Evolutionary conservation across 129 eudicot species (phyloP), one percentile per base, ranked within the genome.

Genomic region (Flaveria ramosissima): DNA sequence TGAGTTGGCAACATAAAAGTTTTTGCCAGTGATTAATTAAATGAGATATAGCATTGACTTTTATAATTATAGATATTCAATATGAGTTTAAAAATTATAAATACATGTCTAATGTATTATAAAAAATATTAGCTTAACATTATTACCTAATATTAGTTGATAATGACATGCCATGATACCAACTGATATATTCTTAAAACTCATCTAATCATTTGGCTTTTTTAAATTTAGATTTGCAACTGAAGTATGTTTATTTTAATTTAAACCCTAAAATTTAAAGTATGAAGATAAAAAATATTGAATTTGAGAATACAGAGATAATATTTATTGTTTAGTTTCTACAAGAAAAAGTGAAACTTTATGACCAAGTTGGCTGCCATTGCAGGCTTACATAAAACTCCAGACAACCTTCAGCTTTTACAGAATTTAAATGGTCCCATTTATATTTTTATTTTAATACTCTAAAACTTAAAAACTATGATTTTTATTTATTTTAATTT

Each of bases 371-470:
- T 83, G 76, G 83, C 76, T 78, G 82, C 74, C 78, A 77, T 71
- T 73, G 80, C 83, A 78, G 86, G 80, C 80, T 55, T 73, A 47
- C 83, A 83, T 69, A 78, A 61, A 67, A 68, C 74, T 72, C 61
- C 82, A 71, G 86, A 74, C 84, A 80, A 80, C 84, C 80, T 42
- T 80, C 79, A 77, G 82, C 86, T 82, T 77, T 73, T 73, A 20
- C 82, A 67, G 72, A 72, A 72, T 82, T 46, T 72, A 64, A 71
- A 72, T 77, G 75, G 77, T 72, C 86, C 78, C 79, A 45, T 26
- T 67, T 72, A 71, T n/a, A 11, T 15, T 56, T 66, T 16, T 60
- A 51, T 41, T 70, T 60, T 81, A 71, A 81, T 65, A 57, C 11
- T 56, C 10, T 65, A 63, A 72, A 43, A 16, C 16, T 10, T 42